Evolutionary conservation across 139 green algal species (phyloP).

Genomic region (Desmodesmus armatus): DNA sequence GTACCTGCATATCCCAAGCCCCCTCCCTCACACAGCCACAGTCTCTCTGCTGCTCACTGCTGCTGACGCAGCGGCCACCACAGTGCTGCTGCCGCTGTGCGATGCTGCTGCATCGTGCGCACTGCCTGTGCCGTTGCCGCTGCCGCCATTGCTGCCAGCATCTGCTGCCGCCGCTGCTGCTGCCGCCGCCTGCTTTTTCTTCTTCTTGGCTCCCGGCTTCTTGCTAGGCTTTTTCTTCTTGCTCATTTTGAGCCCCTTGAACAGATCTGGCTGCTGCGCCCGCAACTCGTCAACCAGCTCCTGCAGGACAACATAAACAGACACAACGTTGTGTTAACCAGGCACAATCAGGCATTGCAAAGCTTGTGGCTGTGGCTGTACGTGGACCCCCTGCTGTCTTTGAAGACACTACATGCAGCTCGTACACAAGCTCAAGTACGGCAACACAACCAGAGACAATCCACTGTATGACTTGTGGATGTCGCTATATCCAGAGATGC

Average conservation of each 20-base stretch:
- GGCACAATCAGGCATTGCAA: too few species aligned
- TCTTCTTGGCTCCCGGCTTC: neutral
- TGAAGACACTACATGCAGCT: too few species aligned
- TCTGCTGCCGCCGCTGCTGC: neutral
- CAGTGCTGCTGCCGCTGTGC: neutral
- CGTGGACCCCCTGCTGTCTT: too few species aligned
- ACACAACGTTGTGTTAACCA: too few species aligned
- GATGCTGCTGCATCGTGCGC: neutral
- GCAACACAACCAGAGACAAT: too few species aligned
- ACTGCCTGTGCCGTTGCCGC: neutral
- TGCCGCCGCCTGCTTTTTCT: neutral
- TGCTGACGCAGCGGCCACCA: too few species aligned
- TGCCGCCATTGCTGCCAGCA: neutral
- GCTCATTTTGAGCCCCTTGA: slow-evolving; percentile 32
- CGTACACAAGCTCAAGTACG: too few species aligned
- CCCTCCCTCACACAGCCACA: neutral
- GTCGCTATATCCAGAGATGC: too few species aligned
- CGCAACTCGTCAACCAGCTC: slow-evolving; percentile 66
- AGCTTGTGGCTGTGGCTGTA: too few species aligned
- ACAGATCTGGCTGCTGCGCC: slow-evolving; percentile 38
- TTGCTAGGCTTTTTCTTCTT: slow-evolving; percentile 6
- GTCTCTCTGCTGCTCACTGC: neutral
- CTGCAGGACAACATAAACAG: too few species aligned
- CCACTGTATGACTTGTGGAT: too few species aligned
- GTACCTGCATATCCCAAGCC: too few species aligned